A percentile compares a stretch with the other conserved stretches of the same genome.
Conservation (phyloP, 2,329 filamentous ascomycete genomes). For the Xylariaceae sp. region DNA sequence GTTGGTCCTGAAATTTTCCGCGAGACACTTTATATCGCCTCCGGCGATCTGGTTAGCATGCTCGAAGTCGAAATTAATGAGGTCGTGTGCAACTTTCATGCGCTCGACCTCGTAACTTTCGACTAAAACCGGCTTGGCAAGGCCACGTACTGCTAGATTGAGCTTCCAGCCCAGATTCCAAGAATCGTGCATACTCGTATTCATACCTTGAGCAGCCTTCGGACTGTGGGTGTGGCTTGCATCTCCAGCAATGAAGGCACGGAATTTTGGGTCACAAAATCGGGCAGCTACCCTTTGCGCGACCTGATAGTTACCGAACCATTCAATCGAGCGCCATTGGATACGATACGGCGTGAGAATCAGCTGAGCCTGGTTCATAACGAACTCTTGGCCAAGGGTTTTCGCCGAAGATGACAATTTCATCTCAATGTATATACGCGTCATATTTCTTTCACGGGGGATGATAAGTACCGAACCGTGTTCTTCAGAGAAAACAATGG, state of each 20-base stretch:
- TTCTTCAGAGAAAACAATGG: slow-evolving; percentile 69
- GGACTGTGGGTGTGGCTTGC: slow-evolving; percentile 68
- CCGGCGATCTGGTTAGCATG: slow-evolving; percentile 64
- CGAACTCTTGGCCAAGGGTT: slow-evolving; percentile 65
- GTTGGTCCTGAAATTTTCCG: slow-evolving; percentile 72
- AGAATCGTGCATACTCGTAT: slow-evolving; percentile 62
- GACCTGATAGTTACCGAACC: slow-evolving; percentile 76
- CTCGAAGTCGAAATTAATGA: slow-evolving; percentile 64
- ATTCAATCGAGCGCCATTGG: slow-evolving; percentile 66
- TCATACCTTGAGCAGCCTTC: slow-evolving; percentile 67
- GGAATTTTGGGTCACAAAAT: slow-evolving; percentile 66
- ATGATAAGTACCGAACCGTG: slow-evolving; percentile 76
- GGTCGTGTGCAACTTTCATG: slow-evolving; percentile 64
- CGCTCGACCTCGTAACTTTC: slow-evolving; percentile 68
- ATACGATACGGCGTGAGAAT: slow-evolving; percentile 65
- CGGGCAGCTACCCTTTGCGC: slow-evolving; percentile 73
- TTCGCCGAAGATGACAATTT: slow-evolving; percentile 51
- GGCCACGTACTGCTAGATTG: slow-evolving; percentile 59
- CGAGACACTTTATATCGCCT: slow-evolving; percentile 67
- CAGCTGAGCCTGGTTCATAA: slow-evolving; percentile 69
- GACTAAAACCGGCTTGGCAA: slow-evolving; percentile 60
- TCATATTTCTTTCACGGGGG: slow-evolving; percentile 75
- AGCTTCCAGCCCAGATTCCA: slow-evolving; percentile 53
- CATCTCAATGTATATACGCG: slow-evolving; percentile 66
- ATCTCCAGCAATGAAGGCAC: slow-evolving; percentile 70